Base-by-base conservation (phyloP, 257 asterid genomes). In the Cinchona pubescens region DNA sequence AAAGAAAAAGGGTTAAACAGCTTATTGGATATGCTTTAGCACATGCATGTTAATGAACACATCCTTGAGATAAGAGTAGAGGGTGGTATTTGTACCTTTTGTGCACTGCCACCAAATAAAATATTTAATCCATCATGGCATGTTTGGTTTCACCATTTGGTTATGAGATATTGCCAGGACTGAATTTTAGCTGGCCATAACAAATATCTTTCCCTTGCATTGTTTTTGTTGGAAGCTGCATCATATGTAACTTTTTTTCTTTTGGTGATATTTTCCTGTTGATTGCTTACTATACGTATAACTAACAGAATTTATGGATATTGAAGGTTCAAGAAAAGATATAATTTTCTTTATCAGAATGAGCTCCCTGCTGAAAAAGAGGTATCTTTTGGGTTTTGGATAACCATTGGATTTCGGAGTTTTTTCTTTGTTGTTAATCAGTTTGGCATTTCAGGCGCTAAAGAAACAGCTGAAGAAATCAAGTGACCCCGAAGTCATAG, bases 281-380 rank as follows among this genome's bases (percentile, higher is more conserved):
- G 16, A 23, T 10, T 78, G 65, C 34, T 25, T 25, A 40, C 49
- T 72, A 18, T 10, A 63, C 61, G 59, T 66, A 32, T 74, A 25
- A 32, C 78, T 35, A 75, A n/a, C 0, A 21, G 42, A 42, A 73
- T 23, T 23, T 75, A 58, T 80, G 79, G 40, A 74, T 59, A 55
- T 78, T 77, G 85, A 78, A 91, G 98, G 87, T 91, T 90, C 86
- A 95, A 87, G 90, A 92, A 92, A 90, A 91, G 98, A 84, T 95
- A 88, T 64, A 83, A 82, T 78, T 95, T 95, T 82, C 86, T 95
- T 42, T 91, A 91, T 60, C 91, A 90, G 86, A 76, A 86, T 42
- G 79, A 88, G 45, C 87, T 95, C 78, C 99, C 98, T 67, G 86
- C 93, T 75, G 98, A 92, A 75, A 95, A 88, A 81, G 91, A 89